phyloP scores from a whole-genome alignment of 179 eudicot species.

The Sideroxylon spinosum region DNA sequence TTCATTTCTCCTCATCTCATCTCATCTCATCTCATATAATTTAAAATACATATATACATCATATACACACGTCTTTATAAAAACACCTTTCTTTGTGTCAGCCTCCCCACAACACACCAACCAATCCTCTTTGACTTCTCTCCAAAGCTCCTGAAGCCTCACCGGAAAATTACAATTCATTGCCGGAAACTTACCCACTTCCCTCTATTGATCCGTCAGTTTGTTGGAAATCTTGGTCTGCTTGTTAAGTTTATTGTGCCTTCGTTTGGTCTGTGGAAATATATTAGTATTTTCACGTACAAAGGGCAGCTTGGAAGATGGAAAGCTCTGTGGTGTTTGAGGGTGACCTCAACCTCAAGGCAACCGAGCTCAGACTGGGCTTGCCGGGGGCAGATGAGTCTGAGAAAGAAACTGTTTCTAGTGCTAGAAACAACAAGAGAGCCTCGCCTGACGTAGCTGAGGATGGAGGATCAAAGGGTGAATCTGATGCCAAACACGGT shows the following conservation, averaged over 20 bases:
- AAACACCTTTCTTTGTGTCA: constrained; percentile 12
- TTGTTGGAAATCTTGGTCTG: neutral
- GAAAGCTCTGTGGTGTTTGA: constrained; percentile 18
- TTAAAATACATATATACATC: neutral
- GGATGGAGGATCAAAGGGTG: constrained; percentile 14
- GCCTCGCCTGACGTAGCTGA: constrained; percentile 27
- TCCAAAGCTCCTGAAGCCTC: neutral
- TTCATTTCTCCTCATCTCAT: neutral
- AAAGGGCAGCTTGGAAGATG: neutral
- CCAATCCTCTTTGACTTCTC: neutral
- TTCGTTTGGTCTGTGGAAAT: neutral
- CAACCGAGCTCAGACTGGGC: constrained; percentile 54
- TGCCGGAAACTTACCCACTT: constrained; percentile 5
- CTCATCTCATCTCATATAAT: constrained; percentile 1
- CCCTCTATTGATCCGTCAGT: neutral
- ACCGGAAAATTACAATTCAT: neutral
- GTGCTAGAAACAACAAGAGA: constrained; percentile 42
- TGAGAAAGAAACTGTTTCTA: constrained; percentile 19
- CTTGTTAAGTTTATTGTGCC: no score
- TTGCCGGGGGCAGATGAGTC: constrained; percentile 42
- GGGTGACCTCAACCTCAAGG: constrained; percentile 43
- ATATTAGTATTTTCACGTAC: neutral
- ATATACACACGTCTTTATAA: constrained; percentile 19
- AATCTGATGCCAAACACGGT: constrained; percentile 7
- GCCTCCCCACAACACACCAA: constrained; percentile 12